Percentiles rank a stretch among this genome's conserved stretches.
Evolutionary conservation across 306 rosid genomes (phyloP).

Genomic region (Comarum palustre): DNA sequence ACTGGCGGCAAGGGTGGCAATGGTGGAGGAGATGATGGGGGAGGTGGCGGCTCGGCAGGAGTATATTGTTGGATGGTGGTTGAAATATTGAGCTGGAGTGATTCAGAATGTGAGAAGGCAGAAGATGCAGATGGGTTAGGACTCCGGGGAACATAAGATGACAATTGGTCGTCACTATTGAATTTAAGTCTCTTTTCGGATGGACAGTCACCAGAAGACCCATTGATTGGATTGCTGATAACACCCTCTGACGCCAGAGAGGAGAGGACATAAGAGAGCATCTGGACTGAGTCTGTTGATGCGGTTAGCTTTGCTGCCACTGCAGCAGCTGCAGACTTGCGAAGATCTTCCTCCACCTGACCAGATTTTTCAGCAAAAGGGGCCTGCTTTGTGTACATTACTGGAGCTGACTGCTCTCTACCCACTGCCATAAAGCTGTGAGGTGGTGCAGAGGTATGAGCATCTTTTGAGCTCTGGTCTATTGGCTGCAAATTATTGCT

Average conservation of each 20-base stretch:
- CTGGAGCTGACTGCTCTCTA: conserved; percentile 75
- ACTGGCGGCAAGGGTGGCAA: conserved; percentile 82
- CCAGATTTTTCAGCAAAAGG: conserved; percentile 56
- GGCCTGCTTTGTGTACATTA: conserved; percentile 57
- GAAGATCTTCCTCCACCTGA: conserved; percentile 64
- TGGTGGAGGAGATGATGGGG: conserved; percentile 81
- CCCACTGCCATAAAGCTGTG: conserved; percentile 49
- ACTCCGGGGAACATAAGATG: conserved; percentile 52
- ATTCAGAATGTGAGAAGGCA: conserved; percentile 52
- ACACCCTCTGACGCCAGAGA: conserved; percentile 96
- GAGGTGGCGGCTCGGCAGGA: conserved; percentile 76
- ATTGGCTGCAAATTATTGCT: conserved; percentile 40
- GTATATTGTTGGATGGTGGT: conserved; percentile 52
- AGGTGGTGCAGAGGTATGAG: conserved; percentile 53
- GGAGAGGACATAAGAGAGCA: conserved; percentile 92
- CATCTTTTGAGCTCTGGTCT: conserved; percentile 67
- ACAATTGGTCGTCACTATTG: conserved; percentile 56
- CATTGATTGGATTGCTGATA: conserved; percentile 55
- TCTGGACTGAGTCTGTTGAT: conserved; percentile 86
- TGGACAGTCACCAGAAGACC: conserved; percentile 57
- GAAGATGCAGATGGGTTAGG: conserved; percentile 51
- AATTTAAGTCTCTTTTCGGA: conserved; percentile 78
- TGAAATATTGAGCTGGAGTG: conserved; percentile 46
- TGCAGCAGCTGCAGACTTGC: conserved; percentile 96
- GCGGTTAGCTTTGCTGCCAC: conserved; percentile 97